Base-by-base conservation (phyloP, 1,284 basidiomycete genomes). In the Microbotryum saponariae region DNA sequence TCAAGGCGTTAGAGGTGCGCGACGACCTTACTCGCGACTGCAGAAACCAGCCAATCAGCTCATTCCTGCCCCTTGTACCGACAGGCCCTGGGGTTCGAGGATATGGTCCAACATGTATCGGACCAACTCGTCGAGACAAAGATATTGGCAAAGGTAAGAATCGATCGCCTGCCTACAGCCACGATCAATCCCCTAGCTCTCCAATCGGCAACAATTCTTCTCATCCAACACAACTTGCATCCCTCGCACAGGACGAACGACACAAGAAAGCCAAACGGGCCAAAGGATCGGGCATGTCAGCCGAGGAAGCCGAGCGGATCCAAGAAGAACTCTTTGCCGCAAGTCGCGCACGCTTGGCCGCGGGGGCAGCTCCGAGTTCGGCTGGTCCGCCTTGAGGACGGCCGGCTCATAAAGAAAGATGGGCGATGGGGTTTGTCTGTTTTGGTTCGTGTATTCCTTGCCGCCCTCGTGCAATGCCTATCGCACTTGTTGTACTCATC, bases 91-190 rank as follows among this genome's bases (percentile, higher is more conserved):
- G 91, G 91, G n/a, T 94, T 93, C 71, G 88, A 91, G 69, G 82
- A 83, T 18, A 93, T 91, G 75, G 86, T 86, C 21, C 78, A 83
- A 18, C 92, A 97, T 70, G 91, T 97, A 6, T 87, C 94, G 74
- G 87, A 88, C 70, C 92, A 97, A 27, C 78, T 96, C 60, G 85
- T 90, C 72, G 93, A 97, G 72, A 92, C 97, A 75, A 97, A 97
- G 74, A 89, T 92, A 73, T 87, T 91, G 67, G 88, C 89, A 75
- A 97, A 93, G 83, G 76, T 75, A n/a, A 29, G 69, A 31, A 31
- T 31, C 16, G 37, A 4, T 18, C 37, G 37, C 46, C 25, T 48
- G 29, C 25, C 25, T 10, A 25, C n/a, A 14, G 21, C 18, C 16
- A 16, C 54, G 23, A 16, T 16, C 51, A 29, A 4, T 21, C 56